Conservation (phyloP, 2,329 filamentous ascomycete genomes). For the Diaporthe eres region DNA sequence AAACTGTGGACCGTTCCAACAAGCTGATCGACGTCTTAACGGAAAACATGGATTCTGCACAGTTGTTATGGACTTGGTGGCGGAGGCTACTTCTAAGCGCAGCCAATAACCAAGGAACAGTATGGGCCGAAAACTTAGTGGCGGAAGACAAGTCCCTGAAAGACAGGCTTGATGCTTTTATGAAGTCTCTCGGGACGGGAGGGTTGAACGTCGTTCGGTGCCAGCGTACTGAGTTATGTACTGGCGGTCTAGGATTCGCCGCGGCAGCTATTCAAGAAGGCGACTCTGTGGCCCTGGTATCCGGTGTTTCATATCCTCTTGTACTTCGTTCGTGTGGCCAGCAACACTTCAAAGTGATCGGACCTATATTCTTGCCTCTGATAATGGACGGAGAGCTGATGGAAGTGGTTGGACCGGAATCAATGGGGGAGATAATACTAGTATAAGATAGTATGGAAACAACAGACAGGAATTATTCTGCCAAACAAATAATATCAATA, state of each 20-base stretch:
- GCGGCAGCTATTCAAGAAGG: not conserved
- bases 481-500: no score
- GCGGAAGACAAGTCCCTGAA: not conserved
- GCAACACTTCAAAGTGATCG: not conserved
- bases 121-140: no score
- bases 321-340: not conserved
- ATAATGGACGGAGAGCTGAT: not conserved
- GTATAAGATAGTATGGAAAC: not conserved
- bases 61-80: not conserved
- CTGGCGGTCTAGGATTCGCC: not conserved
- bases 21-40: not conserved
- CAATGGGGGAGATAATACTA: not conserved
- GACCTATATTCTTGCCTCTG: not conserved
- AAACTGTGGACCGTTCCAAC: not conserved
- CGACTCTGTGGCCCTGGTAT: not conserved
- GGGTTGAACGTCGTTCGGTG: not conserved
- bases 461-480: no score
- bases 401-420: not conserved
- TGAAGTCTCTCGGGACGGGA: not conserved
- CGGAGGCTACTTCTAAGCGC: not conserved
- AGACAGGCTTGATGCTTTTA: not conserved
- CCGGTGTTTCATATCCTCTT: not conserved
- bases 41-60: not conserved
- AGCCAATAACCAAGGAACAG: not conserved
- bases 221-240: not conserved